These are phyloP conservation scores for Paramecium caudatum DNA, from an alignment of 73 alveolate genomes.

Conservation along the genomic window DNA sequence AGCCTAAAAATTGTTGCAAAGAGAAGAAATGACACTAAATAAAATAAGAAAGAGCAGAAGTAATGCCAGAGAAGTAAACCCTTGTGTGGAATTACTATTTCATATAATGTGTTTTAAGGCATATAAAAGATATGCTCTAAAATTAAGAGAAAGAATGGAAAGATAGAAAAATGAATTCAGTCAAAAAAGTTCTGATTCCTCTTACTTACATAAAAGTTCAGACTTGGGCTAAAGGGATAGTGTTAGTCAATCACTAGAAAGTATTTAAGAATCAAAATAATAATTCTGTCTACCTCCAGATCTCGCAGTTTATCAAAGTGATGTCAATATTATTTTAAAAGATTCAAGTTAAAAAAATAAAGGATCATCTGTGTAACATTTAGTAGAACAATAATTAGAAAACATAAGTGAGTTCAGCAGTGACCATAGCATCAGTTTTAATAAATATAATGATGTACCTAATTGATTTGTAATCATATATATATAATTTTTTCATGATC, in stretches of 20 bases:
- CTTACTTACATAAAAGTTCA: slow-evolving; percentile 2
- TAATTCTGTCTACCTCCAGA: slow-evolving; percentile 23
- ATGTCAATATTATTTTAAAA: slow-evolving; percentile 15
- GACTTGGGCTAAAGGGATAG: slow-evolving; percentile 3
- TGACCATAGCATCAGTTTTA: slow-evolving; percentile 9
- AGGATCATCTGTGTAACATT: slow-evolving; percentile 32
- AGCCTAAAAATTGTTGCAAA: neutral
- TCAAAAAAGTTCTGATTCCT: slow-evolving; percentile 30
- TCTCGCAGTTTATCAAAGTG: slow-evolving; percentile 33
- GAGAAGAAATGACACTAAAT: slow-evolving; percentile 16
- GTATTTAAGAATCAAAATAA: slow-evolving; percentile 18
- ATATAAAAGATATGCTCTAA: slow-evolving; percentile 56
- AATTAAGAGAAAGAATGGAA: slow-evolving; percentile 16
- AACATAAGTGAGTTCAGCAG: slow-evolving; percentile 18
- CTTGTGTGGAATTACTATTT: slow-evolving; percentile 61
- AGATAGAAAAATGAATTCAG: slow-evolving; percentile 30
- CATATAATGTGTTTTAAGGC: slow-evolving; percentile 59
- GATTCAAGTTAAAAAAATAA: neutral
- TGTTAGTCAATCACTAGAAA: slow-evolving; percentile 14
- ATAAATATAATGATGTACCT: slow-evolving; percentile 14
- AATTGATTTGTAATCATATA: slow-evolving; percentile 9
- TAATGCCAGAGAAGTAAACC: neutral
- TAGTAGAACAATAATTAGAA: slow-evolving; percentile 6
- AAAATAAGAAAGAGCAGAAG: slow-evolving; percentile 14
- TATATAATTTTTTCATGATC: too few relatives aligned